Evolutionary conservation across 495 filamentous ascomycete genomes (phyloP).

Genomic region (Neohortaea acidophila): DNA sequence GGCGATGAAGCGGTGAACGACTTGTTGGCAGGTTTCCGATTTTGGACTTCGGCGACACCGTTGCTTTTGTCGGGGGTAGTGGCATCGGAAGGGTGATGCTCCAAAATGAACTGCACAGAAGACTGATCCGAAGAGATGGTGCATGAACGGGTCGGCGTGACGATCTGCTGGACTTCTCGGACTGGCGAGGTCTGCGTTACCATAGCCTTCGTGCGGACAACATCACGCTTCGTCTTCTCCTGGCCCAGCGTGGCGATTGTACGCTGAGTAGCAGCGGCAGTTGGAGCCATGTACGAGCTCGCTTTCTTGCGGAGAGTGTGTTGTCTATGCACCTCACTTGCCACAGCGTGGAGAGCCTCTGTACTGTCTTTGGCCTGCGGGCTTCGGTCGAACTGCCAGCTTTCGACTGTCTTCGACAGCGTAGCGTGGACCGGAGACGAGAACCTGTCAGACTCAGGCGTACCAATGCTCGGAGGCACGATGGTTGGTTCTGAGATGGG

Average conservation of each 20-base stretch:
- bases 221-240: constrained; percentile 3
- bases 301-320: constrained; percentile 7
- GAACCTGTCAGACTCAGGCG: too few species aligned
- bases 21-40: too few species aligned
- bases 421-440: not conserved
- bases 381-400: not conserved
- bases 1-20: too few species aligned
- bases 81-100: too few species aligned
- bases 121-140: not conserved
- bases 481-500: too few species aligned
- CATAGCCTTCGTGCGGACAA: not conserved
- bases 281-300: constrained; percentile 16
- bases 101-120: not conserved
- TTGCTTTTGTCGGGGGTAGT: too few species aligned
- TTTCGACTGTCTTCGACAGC: not conserved
- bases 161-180: not conserved
- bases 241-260: constrained; percentile 7
- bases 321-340: not conserved
- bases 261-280: constrained; percentile 12
- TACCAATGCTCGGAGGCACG: too few species aligned
- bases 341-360: not conserved
- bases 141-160: not conserved
- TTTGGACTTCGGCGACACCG: too few species aligned
- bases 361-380: constrained; percentile 1
- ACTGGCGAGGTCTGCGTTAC: not conserved